Evolutionary conservation across 2,329 filamentous ascomycete species (phyloP).

Genomic region (Metarhizium rileyi): DNA sequence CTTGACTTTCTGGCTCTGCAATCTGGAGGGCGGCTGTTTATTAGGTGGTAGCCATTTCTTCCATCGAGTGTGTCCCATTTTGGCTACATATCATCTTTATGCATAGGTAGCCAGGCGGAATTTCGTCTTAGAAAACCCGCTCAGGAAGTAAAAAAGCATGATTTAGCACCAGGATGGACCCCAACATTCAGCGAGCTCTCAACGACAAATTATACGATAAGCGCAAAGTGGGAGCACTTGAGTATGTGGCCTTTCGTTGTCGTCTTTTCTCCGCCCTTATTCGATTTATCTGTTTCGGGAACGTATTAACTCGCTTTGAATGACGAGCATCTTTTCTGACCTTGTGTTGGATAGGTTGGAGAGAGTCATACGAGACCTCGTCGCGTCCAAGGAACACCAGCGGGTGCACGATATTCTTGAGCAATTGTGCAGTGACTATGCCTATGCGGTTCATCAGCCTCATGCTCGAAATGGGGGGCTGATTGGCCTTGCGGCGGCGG

Average conservation of each 20-base stretch:
- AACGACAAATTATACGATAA: conserved; percentile 99
- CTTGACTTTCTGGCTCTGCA: neutral
- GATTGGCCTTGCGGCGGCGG: conserved; percentile 89
- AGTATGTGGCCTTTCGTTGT: conserved; percentile 49
- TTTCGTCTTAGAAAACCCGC: neutral
- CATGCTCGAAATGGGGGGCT: conserved; percentile 93
- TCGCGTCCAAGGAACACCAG: conserved; percentile 65
- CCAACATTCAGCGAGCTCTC: conserved; percentile 77
- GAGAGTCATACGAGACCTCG: conserved; percentile 76
- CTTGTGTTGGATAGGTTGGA: conserved; percentile 56
- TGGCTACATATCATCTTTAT: neutral
- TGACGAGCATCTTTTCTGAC: conserved; percentile 8
- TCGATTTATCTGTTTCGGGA: neutral
- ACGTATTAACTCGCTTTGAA: neutral
- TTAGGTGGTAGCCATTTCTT: neutral
- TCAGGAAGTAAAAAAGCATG: conserved; percentile 1
- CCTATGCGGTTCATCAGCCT: conserved; percentile 92
- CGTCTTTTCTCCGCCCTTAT: neutral
- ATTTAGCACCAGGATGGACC: conserved; percentile 61
- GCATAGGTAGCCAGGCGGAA: neutral
- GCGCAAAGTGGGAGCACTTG: conserved; percentile 89
- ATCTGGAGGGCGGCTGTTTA: neutral
- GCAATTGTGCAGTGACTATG: conserved; percentile 95
- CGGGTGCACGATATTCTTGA: conserved; percentile 81
- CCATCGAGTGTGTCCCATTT: neutral